Conservation (phyloP, 129 eudicot species). For the Centrapalus pauciflorus region DNA sequence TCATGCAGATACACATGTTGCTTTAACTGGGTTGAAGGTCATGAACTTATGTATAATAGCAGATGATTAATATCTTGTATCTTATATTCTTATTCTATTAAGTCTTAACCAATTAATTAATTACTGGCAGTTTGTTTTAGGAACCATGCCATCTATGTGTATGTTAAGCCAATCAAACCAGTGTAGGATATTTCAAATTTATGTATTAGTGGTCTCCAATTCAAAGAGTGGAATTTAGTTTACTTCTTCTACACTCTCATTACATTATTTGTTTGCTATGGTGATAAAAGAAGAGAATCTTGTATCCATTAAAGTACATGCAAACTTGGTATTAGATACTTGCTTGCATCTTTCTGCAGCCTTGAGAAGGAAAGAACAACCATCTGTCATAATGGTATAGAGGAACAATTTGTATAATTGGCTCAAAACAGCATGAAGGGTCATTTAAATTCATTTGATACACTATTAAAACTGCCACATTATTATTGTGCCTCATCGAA, state of each 20-base stretch:
- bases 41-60: slow-evolving; percentile 4
- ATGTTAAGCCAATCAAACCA: background rate
- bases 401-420: slow-evolving; percentile 24
- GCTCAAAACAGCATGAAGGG: slow-evolving; percentile 33
- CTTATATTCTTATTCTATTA: background rate
- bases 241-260: background rate
- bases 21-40: slow-evolving; percentile 1
- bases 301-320: slow-evolving; percentile 8
- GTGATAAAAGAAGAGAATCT: slow-evolving; percentile 19
- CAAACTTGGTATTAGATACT: slow-evolving; percentile 20
- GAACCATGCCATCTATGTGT: background rate
- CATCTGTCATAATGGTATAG: slow-evolving; percentile 8
- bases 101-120: background rate
- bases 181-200: background rate
- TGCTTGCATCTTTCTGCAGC: slow-evolving; percentile 24
- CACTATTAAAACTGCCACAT: slow-evolving; percentile 8
- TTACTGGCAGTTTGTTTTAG: background rate
- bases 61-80: background rate
- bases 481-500: background rate
- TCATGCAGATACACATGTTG: slow-evolving; percentile 3
- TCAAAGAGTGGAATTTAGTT: background rate
- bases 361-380: slow-evolving; percentile 26
- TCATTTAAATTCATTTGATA: slow-evolving; percentile 14
- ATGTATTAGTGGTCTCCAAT: slow-evolving; percentile 4
- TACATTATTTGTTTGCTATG: background rate